These are phyloP conservation scores for Phytophthora citrophthora DNA, from an alignment of 352 stramenopile species.

Conservation along the genomic window DNA sequence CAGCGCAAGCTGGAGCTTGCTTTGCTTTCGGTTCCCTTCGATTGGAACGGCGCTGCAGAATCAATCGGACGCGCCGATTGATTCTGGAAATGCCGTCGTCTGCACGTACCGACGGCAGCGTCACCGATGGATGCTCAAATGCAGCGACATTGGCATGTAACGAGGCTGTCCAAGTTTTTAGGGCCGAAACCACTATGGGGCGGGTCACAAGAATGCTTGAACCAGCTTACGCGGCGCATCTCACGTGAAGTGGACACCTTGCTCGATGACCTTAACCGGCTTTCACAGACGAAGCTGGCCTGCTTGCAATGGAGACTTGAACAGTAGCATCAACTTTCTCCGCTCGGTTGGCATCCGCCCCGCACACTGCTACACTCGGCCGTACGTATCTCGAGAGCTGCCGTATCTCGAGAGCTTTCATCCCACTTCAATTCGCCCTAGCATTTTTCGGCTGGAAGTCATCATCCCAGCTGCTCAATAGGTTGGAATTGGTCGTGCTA, in stretches of 20 bases:
- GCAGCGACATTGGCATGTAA: not conserved
- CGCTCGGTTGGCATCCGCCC: slow-evolving; percentile 3
- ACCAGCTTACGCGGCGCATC: slow-evolving; percentile 23
- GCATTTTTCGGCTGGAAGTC: slow-evolving; percentile 33
- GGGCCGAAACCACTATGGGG: not conserved
- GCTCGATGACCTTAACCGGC: slow-evolving; percentile 20
- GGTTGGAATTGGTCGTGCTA: slow-evolving; percentile 32
- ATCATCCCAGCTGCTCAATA: slow-evolving; percentile 29
- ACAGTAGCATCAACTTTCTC: slow-evolving; percentile 15
- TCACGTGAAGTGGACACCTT: slow-evolving; percentile 11
- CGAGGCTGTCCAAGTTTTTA: slow-evolving; percentile 10
- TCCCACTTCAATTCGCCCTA: slow-evolving; percentile 30
- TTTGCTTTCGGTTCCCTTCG: slow-evolving; percentile 14
- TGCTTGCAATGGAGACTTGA: slow-evolving; percentile 5
- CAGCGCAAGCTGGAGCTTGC: not conserved
- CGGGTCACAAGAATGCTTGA: slow-evolving; percentile 10
- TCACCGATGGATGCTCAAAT: not conserved
- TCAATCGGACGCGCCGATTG: slow-evolving; percentile 21
- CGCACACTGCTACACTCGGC: slow-evolving; percentile 18
- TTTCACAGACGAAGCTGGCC: slow-evolving; percentile 19
- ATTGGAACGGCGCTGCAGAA: slow-evolving; percentile 25
- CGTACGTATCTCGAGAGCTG: slow-evolving; percentile 19
- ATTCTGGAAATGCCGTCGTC: slow-evolving; percentile 22
- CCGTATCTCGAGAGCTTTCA: slow-evolving; percentile 21
- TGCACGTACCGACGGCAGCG: slow-evolving; percentile 9